Percentiles rank a stretch among this genome's conserved stretches.
Evolutionary conservation across 345 rosid species (phyloP).

Genomic region (Acer saccharum): DNA sequence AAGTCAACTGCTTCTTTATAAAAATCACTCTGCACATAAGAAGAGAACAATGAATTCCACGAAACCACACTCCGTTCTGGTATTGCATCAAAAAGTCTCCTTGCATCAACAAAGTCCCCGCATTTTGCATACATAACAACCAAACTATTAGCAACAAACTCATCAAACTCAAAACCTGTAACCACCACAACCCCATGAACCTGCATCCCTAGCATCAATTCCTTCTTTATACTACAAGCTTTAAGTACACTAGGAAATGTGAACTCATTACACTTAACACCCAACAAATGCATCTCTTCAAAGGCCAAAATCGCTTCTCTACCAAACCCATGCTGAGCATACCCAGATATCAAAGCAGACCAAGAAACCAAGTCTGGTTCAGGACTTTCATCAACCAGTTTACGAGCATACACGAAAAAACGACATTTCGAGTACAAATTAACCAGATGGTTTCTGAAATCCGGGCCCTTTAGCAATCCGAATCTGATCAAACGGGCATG

Average conservation of each 20-base stretch:
- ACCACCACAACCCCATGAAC: constrained; percentile 55
- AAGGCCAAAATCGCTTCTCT: constrained; percentile 47
- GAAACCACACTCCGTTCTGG: constrained; percentile 53
- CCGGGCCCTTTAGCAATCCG: constrained; percentile 35
- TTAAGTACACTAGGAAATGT: constrained; percentile 63
- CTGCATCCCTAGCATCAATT: constrained; percentile 56
- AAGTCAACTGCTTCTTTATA: constrained; percentile 42
- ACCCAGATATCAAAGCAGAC: constrained; percentile 72
- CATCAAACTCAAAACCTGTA: constrained; percentile 55
- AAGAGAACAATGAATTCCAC: constrained; percentile 60
- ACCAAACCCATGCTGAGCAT: constrained; percentile 46
- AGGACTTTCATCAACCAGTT: constrained; percentile 57
- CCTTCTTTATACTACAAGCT: constrained; percentile 45
- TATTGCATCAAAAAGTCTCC: constrained; percentile 50
- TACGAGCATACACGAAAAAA: constrained; percentile 44
- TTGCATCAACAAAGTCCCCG: constrained; percentile 47
- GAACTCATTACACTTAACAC: constrained; percentile 55
- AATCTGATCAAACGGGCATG: constrained; percentile 45
- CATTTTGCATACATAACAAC: constrained; percentile 63
- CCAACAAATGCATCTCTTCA: constrained; percentile 47
- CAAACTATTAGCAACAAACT: constrained; percentile 60
- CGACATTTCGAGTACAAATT: constrained; percentile 39
- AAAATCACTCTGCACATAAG: constrained; percentile 51
- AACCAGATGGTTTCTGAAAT: constrained; percentile 36
- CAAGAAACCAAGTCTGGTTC: constrained; percentile 59